phyloP scores from a whole-genome alignment of 2,329 filamentous ascomycete genomes.

The Cryphonectria japonica region DNA sequence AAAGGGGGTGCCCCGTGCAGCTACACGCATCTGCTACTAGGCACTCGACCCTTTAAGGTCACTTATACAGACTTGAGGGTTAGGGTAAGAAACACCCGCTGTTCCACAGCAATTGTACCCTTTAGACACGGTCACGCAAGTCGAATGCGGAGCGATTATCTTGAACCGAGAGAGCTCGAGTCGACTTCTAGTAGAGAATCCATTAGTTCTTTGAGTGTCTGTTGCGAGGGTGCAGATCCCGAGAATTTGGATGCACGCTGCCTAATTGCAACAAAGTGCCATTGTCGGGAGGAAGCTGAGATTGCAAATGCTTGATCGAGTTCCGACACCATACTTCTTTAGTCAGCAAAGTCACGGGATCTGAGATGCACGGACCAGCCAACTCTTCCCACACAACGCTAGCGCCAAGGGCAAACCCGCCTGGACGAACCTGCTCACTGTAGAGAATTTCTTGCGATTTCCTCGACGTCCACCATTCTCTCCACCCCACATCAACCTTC shows the following conservation, averaged over 20 bases:
- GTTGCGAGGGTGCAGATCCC: neutral
- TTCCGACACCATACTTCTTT: neutral
- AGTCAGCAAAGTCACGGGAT: slow-evolving; percentile 15
- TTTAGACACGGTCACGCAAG: neutral
- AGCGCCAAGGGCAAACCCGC: slow-evolving; percentile 14
- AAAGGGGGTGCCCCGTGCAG: slow-evolving; percentile 1
- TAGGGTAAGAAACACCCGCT: no score
- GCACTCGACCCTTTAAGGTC: neutral
- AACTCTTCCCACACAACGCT: slow-evolving; percentile 12
- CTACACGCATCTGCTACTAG: neutral
- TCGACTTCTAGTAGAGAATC: neutral
- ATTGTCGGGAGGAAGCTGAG: neutral
- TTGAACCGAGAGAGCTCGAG: neutral
- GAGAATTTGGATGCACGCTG: neutral
- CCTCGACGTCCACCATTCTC: slow-evolving; percentile 23
- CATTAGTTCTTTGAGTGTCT: neutral
- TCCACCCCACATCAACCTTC: slow-evolving; percentile 27
- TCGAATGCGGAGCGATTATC: neutral
- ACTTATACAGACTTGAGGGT: neutral
- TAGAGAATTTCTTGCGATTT: slow-evolving; percentile 13
- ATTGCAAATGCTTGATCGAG: neutral
- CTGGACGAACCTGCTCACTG: slow-evolving; percentile 4
- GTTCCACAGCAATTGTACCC: neutral
- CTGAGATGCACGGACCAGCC: slow-evolving; percentile 6
- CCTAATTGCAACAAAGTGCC: no score